phyloP scores from a whole-genome alignment of 495 filamentous ascomycete genomes.

The Talaromyces stipitatus region DNA sequence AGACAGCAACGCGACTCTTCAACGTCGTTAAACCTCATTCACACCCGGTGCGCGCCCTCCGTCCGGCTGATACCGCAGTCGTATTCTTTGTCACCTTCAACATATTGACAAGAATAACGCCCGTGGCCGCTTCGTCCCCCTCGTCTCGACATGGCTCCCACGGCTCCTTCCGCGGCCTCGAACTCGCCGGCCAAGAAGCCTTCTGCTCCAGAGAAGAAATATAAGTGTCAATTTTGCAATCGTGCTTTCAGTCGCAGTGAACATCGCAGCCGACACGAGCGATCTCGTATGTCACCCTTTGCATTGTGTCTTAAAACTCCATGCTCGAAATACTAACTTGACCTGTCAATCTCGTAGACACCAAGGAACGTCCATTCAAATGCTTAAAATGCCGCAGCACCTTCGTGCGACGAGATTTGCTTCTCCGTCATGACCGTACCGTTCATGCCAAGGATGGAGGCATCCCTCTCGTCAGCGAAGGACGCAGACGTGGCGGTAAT shows the following conservation, averaged over 20 bases:
- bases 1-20: conserved; percentile 37
- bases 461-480: conserved; percentile 87
- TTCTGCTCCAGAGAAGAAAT: conserved; percentile 82
- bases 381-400: conserved; percentile 97
- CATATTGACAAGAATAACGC: conserved; percentile 37
- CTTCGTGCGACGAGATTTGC: conserved; percentile 92
- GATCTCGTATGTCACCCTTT: conserved; percentile 73
- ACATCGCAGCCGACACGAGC: conserved; percentile 92
- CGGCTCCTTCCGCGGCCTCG: conserved; percentile 60
- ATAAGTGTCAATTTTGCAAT: conserved; percentile 98
- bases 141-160: conserved; percentile 35
- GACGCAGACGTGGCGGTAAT: conserved; percentile 69
- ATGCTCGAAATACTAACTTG: background rate
- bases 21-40: conserved; percentile 37
- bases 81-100: conserved; percentile 31
- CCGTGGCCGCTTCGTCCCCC: conserved; percentile 26
- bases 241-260: conserved; percentile 96
- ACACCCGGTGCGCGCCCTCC: conserved; percentile 45
- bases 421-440: conserved; percentile 94
- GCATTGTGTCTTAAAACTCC: background rate
- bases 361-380: conserved; percentile 98
- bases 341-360: conserved; percentile 54
- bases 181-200: conserved; percentile 49
- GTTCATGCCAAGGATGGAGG: conserved; percentile 99
- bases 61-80: conserved; percentile 41